Evolutionary conservation across 163 green algal species (phyloP).

Genomic region (Chlorella variabilis): DNA sequence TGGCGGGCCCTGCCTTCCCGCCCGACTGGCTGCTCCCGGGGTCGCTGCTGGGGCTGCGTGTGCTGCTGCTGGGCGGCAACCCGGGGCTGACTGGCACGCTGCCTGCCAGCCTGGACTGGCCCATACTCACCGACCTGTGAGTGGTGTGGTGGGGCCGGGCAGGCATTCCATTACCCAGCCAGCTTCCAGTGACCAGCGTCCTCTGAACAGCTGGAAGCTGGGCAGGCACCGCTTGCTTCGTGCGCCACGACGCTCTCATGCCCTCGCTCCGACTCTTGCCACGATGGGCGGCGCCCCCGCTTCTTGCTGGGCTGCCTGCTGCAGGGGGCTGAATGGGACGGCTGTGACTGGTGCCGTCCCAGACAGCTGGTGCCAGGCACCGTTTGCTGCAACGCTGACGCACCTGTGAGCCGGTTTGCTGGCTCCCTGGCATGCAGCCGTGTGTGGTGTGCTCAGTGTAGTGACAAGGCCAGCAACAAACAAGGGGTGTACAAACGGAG

Average conservation of each 20-base stretch:
- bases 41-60: neutral
- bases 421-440: too few relatives aligned
- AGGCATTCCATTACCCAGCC: too few relatives aligned
- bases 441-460: too few relatives aligned
- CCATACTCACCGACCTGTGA: neutral
- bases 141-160: too few relatives aligned
- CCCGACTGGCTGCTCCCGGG: neutral
- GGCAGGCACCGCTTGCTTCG: too few relatives aligned
- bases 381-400: neutral
- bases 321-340: neutral
- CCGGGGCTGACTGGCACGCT: neutral
- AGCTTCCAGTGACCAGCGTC: too few relatives aligned
- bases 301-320: neutral
- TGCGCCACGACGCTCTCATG: too few relatives aligned
- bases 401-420: neutral
- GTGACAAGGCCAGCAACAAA: too few relatives aligned
- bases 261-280: too few relatives aligned
- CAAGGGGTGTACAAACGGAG: too few relatives aligned
- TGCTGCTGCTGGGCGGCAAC: neutral
- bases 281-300: too few relatives aligned
- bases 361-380: neutral
- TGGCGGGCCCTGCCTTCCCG: conserved; percentile 1
- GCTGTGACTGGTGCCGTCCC: neutral
- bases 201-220: too few relatives aligned
- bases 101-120: neutral